Evolutionary conservation across 306 rosid genomes (phyloP), one percentile per base, ranked within the genome.

Genomic region (Glycine soja): DNA sequence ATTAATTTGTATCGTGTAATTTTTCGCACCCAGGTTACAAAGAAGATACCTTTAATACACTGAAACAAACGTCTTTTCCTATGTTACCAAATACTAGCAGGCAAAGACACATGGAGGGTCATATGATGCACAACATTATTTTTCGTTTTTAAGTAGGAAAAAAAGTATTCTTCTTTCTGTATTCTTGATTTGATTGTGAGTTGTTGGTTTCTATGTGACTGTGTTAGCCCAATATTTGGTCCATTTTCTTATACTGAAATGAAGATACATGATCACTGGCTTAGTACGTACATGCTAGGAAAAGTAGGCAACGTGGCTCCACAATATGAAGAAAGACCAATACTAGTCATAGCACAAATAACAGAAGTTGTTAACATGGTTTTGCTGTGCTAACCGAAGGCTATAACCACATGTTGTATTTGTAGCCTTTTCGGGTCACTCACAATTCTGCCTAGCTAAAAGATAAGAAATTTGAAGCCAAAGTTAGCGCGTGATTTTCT

Each of bases 61-160:
- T 40, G 7, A 45, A 57, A 79, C 77, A 57, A 14, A 18, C 46
- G 16, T 78, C 34, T 68, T 67, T 48, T 18, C 53, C 34, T 15
- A 14, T 48, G 30, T 46, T 79, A n/a, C 70, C 63, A 58, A 32
- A 69, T 19, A 14, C 18, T 79, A 70, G 8, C 71, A 18, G 71
- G 71, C 83, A 78, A 64, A 72, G 14, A 82, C 79, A 74, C 86
- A 72, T 74, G 86, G 86, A 62, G 71, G 42, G 78, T 73, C 86
- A 51, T 61, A 50, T 69, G n/a, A 10, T 18, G 57, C 48, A 4
- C 46, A 71, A 46, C 18, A 10, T 72, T 43, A 65, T 40, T 30
- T 32, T 43, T 38, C 9, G 11, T 15, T 64, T 34, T 34, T 8
- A 19, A 3, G 32, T 14, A 13, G 1, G 4, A 24, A 45, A 7